Evolutionary conservation across 345 rosid species (phyloP).

Genomic region (Diplotaxis tenuifolia): DNA sequence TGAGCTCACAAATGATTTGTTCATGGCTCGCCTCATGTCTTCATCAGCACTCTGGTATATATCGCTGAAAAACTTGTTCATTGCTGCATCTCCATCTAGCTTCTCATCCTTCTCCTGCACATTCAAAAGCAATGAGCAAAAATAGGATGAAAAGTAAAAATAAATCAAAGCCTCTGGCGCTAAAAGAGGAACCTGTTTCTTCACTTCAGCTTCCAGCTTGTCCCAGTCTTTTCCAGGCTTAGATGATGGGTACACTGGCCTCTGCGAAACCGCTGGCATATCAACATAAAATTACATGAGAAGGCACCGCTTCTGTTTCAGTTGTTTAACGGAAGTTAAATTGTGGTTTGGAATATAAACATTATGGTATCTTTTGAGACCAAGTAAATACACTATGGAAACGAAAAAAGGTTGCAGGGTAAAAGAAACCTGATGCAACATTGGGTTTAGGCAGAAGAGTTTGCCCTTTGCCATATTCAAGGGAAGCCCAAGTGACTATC

Average conservation of each 20-base stretch:
- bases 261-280: slow-evolving; percentile 48
- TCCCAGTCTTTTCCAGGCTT: slow-evolving; percentile 66
- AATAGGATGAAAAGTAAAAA: not conserved
- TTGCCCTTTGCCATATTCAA: slow-evolving; percentile 51
- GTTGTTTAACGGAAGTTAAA: not conserved
- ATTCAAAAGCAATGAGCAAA: slow-evolving; percentile 2
- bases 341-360: slow-evolving; percentile 9
- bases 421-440: slow-evolving; percentile 46
- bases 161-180: not conserved
- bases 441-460: slow-evolving; percentile 41
- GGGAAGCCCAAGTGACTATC: slow-evolving; percentile 55
- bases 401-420: not conserved
- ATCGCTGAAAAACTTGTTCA: slow-evolving; percentile 66
- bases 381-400: not conserved
- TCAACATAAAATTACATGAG: not conserved
- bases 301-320: not conserved
- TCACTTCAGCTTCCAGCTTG: slow-evolving; percentile 77
- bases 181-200: slow-evolving; percentile 50
- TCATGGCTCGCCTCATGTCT: slow-evolving; percentile 77
- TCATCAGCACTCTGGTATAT: slow-evolving; percentile 66
- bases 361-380: not conserved
- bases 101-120: slow-evolving; percentile 74
- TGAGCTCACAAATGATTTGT: slow-evolving; percentile 66
- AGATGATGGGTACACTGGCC: slow-evolving; percentile 73
- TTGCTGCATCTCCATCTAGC: slow-evolving; percentile 76